These are phyloP conservation scores for Mimosa pudica DNA, from an alignment of 306 rosid species.

Conservation along the genomic window DNA sequence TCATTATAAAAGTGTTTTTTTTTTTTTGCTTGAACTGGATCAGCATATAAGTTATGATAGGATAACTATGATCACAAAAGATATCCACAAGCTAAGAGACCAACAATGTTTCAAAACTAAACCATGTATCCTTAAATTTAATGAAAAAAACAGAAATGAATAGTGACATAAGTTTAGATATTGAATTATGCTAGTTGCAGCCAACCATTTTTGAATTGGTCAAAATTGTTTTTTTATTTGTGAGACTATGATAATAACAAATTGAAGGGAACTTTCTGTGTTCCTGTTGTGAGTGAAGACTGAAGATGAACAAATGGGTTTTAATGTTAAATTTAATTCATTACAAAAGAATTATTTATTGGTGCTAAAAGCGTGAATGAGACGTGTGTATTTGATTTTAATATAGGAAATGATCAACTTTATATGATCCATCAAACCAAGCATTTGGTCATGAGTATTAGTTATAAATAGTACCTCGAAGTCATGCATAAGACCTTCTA, in stretches of 20 bases:
- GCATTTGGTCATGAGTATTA: too few relatives aligned
- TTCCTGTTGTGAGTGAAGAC: background rate
- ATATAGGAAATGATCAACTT: background rate
- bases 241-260: background rate
- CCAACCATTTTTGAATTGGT: constrained; percentile 4
- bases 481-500: too few relatives aligned
- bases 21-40: too few relatives aligned
- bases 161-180: background rate
- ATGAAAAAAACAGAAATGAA: background rate
- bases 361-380: background rate
- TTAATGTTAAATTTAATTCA: background rate
- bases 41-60: background rate
- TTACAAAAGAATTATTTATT: background rate
- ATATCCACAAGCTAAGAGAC: constrained; percentile 19
- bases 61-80: background rate
- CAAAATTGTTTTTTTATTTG: background rate
- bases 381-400: background rate
- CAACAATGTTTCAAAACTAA: background rate
- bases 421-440: too few relatives aligned
- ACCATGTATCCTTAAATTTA: background rate
- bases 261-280: background rate
- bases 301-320: background rate
- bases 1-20: background rate
- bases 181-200: background rate
- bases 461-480: too few relatives aligned